Base-by-base conservation (phyloP, 495 filamentous ascomycete genomes). In the Cetradonia linearis region DNA sequence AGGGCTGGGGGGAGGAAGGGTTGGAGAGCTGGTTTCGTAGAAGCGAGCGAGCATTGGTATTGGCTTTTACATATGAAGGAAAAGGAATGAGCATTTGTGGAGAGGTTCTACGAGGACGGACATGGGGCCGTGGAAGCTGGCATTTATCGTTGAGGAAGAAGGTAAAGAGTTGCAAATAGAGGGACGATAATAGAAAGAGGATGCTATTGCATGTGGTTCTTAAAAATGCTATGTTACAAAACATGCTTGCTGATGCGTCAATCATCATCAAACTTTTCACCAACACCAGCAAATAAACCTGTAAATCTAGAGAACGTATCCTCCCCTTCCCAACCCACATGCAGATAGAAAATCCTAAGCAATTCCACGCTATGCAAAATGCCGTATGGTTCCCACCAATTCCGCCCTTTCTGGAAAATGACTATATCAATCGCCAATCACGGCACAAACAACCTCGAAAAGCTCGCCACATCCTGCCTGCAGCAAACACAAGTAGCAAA, bases 401-500 rank as follows among this genome's bases (percentile, higher is more conserved):
- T 27, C 55, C 16, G n/a, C n/a, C n/a, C n/a, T n/a, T n/a, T n/a
- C 7, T 2, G 10, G 1, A 42, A 23, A 31, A 11, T 2, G 1
- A 33, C 4, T 2, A 8, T 8, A 18, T 7, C 25, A 14, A 30
- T 20, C 31, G 16, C 44, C 40, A 14, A 38, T 79, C 70, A 95
- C 31, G 93, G 93, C 33, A 97, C 91, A 80, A 86, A 98, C 66
- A 98, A 80, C 64, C 91, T 81, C 61, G 85, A 86, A 71, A 93
- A 97, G 27, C 90, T 92, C 31, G 81, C 81, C 28, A 96, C 87
- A 62, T 92, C 86, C 62, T 86, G 81, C 54, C 93, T 78, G 69
- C 93, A 97, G 63, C 92, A 96, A 25, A 96, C 90, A 65, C 93
- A 98, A 65, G 86, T 92, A 47, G 89, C 86, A 67, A 92, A 96